Percentiles rank a stretch among this genome's conserved stretches.
These are phyloP conservation scores for Glycine soja DNA, from an alignment of 306 rosid species.

Conservation along the genomic window DNA sequence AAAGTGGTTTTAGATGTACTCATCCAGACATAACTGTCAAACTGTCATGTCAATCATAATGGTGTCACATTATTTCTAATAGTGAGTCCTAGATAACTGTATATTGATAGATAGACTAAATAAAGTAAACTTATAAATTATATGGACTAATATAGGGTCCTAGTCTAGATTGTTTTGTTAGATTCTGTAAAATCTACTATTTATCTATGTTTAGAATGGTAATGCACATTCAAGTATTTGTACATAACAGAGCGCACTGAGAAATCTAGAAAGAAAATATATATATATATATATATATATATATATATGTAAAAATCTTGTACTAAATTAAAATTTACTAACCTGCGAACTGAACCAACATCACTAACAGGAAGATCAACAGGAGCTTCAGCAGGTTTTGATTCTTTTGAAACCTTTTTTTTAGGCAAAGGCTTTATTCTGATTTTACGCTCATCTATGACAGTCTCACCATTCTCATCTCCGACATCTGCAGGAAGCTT, in stretches of 20 bases:
- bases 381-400: slow-evolving; percentile 56
- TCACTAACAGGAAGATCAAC: slow-evolving; percentile 82
- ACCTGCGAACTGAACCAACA: slow-evolving; percentile 79
- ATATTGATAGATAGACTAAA: slow-evolving; percentile 3
- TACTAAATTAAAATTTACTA: slow-evolving; percentile 43
- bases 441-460: slow-evolving; percentile 94
- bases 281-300: background rate
- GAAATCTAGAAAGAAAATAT: slow-evolving; percentile 30
- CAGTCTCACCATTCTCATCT: slow-evolving; percentile 98
- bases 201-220: slow-evolving; percentile 28
- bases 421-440: slow-evolving; percentile 94
- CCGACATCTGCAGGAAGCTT: slow-evolving; percentile 99
- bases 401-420: slow-evolving; percentile 51
- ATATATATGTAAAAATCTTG: background rate
- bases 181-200: slow-evolving; percentile 24
- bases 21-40: too few relatives aligned
- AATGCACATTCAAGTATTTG: slow-evolving; percentile 27
- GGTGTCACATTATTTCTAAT: too few relatives aligned
- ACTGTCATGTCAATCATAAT: too few relatives aligned
- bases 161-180: slow-evolving; percentile 24
- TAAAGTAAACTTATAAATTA: background rate
- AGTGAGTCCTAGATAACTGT: too few relatives aligned
- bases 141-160: background rate
- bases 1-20: too few relatives aligned
- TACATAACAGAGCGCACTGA: slow-evolving; percentile 7